These are phyloP conservation scores for Penicillium italicum DNA, from an alignment of 2,329 filamentous ascomycete genomes.

Conservation along the genomic window DNA sequence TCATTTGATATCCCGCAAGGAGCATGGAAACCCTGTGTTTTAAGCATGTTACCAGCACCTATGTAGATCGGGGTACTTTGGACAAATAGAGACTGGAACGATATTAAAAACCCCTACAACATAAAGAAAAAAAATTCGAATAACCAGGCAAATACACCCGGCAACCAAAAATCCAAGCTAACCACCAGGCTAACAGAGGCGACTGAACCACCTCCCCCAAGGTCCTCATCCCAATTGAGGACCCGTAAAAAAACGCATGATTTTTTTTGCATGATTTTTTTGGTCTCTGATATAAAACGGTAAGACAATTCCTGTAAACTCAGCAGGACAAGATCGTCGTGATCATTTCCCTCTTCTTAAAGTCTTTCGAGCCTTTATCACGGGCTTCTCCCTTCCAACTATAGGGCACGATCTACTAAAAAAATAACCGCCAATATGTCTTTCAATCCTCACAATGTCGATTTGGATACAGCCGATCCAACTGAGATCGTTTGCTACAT, in stretches of 20 bases:
- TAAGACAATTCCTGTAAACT: background rate
- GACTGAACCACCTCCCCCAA: constrained; percentile 15
- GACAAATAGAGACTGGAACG: no score
- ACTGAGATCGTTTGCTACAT: constrained; percentile 52
- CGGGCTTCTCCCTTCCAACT: background rate
- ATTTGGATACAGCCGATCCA: constrained; percentile 44
- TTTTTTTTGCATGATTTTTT: background rate
- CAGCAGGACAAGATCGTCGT: background rate
- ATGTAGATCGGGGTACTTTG: no score
- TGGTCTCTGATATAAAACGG: constrained; percentile 7
- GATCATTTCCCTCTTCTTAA: background rate
- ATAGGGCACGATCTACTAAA: background rate
- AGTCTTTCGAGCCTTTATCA: background rate
- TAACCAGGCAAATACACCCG: background rate
- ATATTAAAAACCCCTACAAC: rapidly evolving
- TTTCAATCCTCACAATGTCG: constrained; percentile 43
- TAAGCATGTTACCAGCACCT: background rate
- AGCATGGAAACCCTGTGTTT: background rate
- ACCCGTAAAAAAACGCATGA: constrained; percentile 2
- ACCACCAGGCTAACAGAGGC: background rate
- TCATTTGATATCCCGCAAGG: background rate
- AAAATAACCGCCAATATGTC: constrained; percentile 15
- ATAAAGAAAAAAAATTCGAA: background rate
- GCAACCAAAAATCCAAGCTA: background rate
- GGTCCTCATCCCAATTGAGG: constrained; percentile 17